A percentile compares a stretch with the other conserved stretches of the same genome.
Conservation (phyloP, 306 rosid species). For the Herpetospermum pedunculosum region DNA sequence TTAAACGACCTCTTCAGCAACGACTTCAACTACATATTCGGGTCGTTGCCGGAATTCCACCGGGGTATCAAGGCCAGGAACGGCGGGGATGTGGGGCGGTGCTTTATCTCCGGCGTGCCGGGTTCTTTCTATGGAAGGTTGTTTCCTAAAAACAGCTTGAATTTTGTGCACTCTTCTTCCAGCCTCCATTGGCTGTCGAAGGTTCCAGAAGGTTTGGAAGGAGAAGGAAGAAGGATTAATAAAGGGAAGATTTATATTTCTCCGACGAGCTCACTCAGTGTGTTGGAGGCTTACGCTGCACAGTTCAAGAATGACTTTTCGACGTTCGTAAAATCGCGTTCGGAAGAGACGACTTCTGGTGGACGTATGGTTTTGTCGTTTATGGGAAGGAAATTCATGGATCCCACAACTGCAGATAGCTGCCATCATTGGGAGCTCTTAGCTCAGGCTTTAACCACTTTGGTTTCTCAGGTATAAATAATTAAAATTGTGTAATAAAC, state of each 20-base stretch:
- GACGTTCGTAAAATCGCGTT: constrained; percentile 33
- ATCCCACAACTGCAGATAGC: constrained; percentile 33
- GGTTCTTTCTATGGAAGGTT: constrained; percentile 41
- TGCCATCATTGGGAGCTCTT: constrained; percentile 64
- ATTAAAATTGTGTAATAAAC: too few species aligned
- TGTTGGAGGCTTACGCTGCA: constrained; percentile 37
- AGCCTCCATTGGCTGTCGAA: constrained; percentile 30
- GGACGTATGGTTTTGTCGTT: constrained; percentile 65
- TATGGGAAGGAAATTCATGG: constrained; percentile 38
- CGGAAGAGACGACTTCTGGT: constrained; percentile 30
- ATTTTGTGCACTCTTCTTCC: constrained; percentile 35
- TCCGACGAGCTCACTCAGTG: constrained; percentile 42
- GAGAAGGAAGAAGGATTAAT: constrained; percentile 18
- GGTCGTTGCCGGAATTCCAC: constrained; percentile 50
- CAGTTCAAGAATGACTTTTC: constrained; percentile 51
- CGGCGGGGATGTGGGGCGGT: constrained; percentile 8
- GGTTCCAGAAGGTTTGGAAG: constrained; percentile 26
- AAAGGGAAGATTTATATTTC: constrained; percentile 63
- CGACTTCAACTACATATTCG: constrained; percentile 64
- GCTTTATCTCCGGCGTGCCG: constrained; percentile 35
- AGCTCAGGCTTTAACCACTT: constrained; percentile 36
- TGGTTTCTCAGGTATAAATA: constrained; percentile 33
- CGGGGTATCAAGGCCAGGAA: constrained; percentile 12
- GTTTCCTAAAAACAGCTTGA: constrained; percentile 23
- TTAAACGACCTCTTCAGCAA: constrained; percentile 60